Conservation (phyloP, 2,329 filamentous ascomycete genomes). For the Neocucurbitaria cava region DNA sequence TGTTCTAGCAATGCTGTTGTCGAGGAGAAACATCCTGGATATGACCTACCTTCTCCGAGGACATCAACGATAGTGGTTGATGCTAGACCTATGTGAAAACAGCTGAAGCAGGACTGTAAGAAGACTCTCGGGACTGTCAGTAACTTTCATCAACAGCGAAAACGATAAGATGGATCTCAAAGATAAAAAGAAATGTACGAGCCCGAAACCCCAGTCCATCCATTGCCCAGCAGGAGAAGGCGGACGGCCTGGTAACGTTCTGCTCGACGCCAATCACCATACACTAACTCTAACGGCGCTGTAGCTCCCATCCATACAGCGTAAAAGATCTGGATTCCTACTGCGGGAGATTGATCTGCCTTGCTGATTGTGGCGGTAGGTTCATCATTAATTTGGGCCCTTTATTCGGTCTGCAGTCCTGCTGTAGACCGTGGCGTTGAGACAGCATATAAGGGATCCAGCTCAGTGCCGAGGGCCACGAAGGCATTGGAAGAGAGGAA, state of each 20-base stretch:
- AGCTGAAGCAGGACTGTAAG: not conserved
- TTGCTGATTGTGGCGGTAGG: not conserved
- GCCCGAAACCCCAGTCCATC: not conserved
- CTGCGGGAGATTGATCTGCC: not conserved
- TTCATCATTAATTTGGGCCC: not conserved
- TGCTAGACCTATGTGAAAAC: not conserved
- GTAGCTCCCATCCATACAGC: too few relatives aligned
- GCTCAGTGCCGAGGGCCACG: not conserved
- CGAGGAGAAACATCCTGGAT: too few relatives aligned
- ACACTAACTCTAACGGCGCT: too few relatives aligned
- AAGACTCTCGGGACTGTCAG: not conserved
- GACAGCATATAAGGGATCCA: not conserved
- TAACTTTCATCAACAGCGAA: not conserved
- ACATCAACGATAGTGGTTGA: not conserved
- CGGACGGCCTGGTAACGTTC: not conserved
- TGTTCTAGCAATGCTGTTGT: too few relatives aligned
- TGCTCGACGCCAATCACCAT: not conserved
- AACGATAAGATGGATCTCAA: not conserved
- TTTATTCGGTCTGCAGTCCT: not conserved
- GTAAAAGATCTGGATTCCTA: not conserved
- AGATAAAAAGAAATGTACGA: not conserved
- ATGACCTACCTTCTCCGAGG: too few relatives aligned
- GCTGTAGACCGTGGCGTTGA: not conserved
- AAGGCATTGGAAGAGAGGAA: not conserved
- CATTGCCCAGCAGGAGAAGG: not conserved